Evolutionary conservation across 169 alveolate genomes (phyloP).

Genomic region (Pseudocohnilembus persalinus): DNA sequence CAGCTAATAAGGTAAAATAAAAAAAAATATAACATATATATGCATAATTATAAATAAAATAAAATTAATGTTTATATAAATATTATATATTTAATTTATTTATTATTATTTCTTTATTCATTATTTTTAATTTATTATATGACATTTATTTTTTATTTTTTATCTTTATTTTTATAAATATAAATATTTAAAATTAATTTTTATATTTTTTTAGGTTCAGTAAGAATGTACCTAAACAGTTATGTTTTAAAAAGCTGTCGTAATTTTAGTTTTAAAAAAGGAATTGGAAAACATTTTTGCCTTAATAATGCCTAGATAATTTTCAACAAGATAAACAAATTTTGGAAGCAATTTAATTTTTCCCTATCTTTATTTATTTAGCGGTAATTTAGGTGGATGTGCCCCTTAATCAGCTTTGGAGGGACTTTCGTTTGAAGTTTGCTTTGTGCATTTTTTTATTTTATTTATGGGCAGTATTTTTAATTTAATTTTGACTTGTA

Average conservation of each 20-base stretch:
- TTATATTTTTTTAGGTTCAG: too few species aligned
- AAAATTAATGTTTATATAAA: too few species aligned
- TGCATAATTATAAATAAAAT: too few species aligned
- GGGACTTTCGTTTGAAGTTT: background rate
- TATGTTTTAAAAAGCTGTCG: background rate
- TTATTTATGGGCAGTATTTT: background rate
- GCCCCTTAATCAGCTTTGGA: background rate
- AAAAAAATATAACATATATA: too few species aligned
- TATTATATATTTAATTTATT: too few species aligned
- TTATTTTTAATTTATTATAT: too few species aligned
- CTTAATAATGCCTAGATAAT: background rate
- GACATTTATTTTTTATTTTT: too few species aligned
- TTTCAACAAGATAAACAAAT: background rate
- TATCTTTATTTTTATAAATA: too few species aligned
- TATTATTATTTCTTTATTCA: too few species aligned
- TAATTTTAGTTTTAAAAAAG: background rate
- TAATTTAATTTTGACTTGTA: background rate
- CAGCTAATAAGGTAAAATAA: background rate
- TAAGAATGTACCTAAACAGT: background rate
- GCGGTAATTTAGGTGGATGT: background rate
- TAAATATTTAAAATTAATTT: too few species aligned
- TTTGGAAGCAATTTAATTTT: background rate
- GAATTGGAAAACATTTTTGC: background rate
- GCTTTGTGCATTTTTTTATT: background rate
- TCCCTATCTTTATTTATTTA: background rate